A percentile compares a stretch with the other conserved stretches of the same genome.
Conservation (phyloP, 2,329 filamentous ascomycete genomes). For the Orbilia oligospora region DNA sequence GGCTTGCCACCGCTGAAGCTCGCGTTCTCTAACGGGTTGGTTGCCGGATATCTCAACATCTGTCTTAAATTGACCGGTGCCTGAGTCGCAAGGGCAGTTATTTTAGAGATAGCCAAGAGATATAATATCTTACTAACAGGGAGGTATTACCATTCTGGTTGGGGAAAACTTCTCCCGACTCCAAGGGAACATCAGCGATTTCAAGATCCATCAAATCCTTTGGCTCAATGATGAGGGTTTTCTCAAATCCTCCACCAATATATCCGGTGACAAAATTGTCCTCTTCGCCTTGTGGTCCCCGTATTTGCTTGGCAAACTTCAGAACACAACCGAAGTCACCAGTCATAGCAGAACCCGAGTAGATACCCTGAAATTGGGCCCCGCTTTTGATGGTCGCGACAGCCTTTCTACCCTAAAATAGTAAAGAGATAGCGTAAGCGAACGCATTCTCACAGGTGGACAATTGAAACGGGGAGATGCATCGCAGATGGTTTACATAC, state of each 20-base stretch:
- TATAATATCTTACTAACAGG: not conserved
- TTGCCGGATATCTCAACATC: conserved; percentile 64
- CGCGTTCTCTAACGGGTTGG: conserved; percentile 62
- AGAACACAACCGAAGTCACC: conserved; percentile 63
- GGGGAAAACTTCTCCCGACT: conserved; percentile 58
- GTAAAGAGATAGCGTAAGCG: not conserved
- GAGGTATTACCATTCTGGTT: conserved; percentile 50
- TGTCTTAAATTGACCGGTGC: conserved; percentile 62
- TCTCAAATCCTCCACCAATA: conserved; percentile 63
- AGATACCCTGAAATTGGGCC: conserved; percentile 63
- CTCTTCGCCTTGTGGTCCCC: conserved; percentile 62
- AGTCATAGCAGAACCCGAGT: conserved; percentile 63
- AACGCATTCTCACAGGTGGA: not conserved
- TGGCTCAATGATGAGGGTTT: conserved; percentile 63
- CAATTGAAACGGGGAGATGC: not conserved
- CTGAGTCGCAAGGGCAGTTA: not conserved
- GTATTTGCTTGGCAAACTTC: conserved; percentile 63
- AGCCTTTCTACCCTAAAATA: conserved; percentile 56
- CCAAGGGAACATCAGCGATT: conserved; percentile 61
- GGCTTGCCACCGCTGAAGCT: conserved; percentile 64
- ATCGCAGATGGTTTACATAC: conserved; percentile 53
- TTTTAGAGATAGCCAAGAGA: not conserved
- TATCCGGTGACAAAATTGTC: conserved; percentile 61
- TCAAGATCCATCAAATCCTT: conserved; percentile 64
- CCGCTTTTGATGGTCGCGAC: conserved; percentile 64